phyloP scores from a whole-genome alignment of 148 eudicot genomes.

The Rhododendron ovatum region DNA sequence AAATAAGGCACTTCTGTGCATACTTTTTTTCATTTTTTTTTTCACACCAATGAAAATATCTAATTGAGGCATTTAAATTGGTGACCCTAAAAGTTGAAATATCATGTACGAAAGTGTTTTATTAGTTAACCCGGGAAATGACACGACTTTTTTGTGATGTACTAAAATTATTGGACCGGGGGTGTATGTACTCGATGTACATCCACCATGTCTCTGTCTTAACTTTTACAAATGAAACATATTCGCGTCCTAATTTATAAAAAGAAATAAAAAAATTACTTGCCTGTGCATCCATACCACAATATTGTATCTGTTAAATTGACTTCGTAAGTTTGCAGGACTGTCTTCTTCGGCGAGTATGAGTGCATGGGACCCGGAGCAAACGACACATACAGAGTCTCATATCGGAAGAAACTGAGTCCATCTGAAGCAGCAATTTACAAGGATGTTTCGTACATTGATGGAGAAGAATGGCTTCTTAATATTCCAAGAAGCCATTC shows the following conservation, averaged over 20 bases:
- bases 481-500: neutral
- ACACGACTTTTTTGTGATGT: too few species aligned
- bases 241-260: too few species aligned
- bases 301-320: neutral
- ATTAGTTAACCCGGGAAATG: too few species aligned
- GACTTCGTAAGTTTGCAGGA: conserved; percentile 31
- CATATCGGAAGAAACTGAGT: conserved; percentile 55
- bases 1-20: too few species aligned
- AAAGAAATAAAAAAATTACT: neutral
- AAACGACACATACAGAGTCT: conserved; percentile 38
- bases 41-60: too few species aligned
- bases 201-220: neutral
- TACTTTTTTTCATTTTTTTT: too few species aligned
- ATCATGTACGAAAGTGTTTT: neutral
- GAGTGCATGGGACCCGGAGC: conserved; percentile 69
- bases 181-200: too few species aligned
- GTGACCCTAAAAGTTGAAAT: too few species aligned
- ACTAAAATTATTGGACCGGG: too few species aligned
- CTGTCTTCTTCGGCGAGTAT: conserved; percentile 69
- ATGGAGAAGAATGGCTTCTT: conserved; percentile 76
- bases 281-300: neutral
- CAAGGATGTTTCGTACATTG: conserved; percentile 47
- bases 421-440: conserved; percentile 52
- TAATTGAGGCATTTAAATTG: too few species aligned
- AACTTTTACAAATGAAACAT: neutral